A percentile compares a stretch with the other conserved stretches of the same genome.
These are phyloP conservation scores for Xylariomycetidae sp. DNA, from an alignment of 2,329 filamentous ascomycete genomes.

Conservation along the genomic window DNA sequence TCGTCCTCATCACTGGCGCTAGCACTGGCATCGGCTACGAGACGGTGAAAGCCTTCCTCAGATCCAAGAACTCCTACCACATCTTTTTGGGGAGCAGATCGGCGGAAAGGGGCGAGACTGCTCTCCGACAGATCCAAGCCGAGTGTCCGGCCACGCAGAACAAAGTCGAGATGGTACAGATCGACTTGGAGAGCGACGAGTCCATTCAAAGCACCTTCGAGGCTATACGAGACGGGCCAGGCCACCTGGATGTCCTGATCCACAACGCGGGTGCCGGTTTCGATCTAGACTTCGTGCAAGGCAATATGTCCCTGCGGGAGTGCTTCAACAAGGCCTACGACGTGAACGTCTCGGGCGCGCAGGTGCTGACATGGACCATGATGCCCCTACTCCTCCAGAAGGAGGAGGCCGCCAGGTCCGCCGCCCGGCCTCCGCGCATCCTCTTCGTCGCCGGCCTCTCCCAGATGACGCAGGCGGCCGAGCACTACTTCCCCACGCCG, in stretches of 20 bases:
- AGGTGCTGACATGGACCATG: conserved; percentile 35
- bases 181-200: too few relatives aligned
- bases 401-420: too few relatives aligned
- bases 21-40: conserved; percentile 60
- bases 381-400: conserved; percentile 42
- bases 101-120: conserved; percentile 44
- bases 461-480: conserved; percentile 29
- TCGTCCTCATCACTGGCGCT: conserved; percentile 56
- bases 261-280: conserved; percentile 33
- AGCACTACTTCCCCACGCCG: conserved; percentile 19
- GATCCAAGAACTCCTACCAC: conserved; percentile 42
- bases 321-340: conserved; percentile 43
- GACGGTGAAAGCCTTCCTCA: conserved; percentile 47
- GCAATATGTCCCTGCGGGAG: conserved; percentile 30
- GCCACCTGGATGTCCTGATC: conserved; percentile 13
- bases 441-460: conserved; percentile 46
- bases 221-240: conserved; percentile 55
- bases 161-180: conserved; percentile 37
- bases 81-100: conserved; percentile 53
- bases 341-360: conserved; percentile 45
- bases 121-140: conserved; percentile 34
- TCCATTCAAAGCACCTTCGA: conserved; percentile 45
- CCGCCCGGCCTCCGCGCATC: too few relatives aligned
- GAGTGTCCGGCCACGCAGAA: conserved; percentile 42
- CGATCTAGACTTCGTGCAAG: conserved; percentile 29